phyloP scores from a whole-genome alignment of 2,329 filamentous ascomycete genomes.

The Botrytis tulipae region DNA sequence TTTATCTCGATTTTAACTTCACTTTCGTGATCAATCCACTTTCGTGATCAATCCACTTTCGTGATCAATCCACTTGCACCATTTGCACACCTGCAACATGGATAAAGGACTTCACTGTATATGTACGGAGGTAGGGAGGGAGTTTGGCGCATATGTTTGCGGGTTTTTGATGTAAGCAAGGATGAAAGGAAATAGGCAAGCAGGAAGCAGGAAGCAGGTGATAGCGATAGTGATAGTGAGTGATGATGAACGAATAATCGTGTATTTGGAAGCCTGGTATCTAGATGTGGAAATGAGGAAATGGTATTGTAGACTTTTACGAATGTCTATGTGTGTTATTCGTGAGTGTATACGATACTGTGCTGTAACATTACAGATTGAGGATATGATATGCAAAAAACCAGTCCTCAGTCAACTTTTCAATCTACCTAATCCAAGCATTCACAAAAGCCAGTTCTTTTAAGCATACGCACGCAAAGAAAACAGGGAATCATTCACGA shows the following conservation, averaged over 20 bases:
- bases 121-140: not conserved
- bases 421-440: not conserved
- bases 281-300: not conserved
- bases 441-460: not conserved
- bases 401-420: not conserved
- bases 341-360: not conserved
- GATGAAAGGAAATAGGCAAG: not conserved
- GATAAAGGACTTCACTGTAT: not conserved
- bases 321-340: not conserved
- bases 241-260: not conserved
- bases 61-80: not conserved
- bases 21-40: not conserved
- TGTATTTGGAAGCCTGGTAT: not conserved
- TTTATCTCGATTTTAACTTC: no score
- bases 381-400: not conserved
- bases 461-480: not conserved
- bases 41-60: no score
- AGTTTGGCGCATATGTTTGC: not conserved
- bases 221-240: not conserved
- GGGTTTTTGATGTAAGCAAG: not conserved
- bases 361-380: not conserved
- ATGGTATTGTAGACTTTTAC: not conserved
- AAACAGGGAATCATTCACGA: not conserved
- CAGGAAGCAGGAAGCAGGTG: not conserved
- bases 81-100: not conserved